Base-by-base conservation (phyloP, 495 filamentous ascomycete species). In the Bacidia rubella region DNA sequence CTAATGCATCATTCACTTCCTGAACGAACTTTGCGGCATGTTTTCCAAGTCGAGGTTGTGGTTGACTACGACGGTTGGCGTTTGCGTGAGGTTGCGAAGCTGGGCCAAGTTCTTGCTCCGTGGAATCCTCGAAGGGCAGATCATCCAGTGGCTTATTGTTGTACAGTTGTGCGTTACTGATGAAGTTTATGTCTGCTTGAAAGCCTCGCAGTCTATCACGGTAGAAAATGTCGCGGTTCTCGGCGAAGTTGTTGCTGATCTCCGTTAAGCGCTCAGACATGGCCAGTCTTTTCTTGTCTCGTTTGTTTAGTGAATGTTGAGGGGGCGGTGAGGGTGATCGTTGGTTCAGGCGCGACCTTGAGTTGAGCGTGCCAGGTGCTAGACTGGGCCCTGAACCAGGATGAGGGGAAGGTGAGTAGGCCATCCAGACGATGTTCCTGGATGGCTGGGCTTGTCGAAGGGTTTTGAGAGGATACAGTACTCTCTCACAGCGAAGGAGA, bases 141-240 rank as follows among this genome's bases (percentile, higher is more conserved):
- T 86, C 82, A 20, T 87, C 80, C 4, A 96, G 71, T 22, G 86
- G 80, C 20, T 76, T 74, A 46, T 83, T 74, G 12, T 74, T 69
- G 57, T 92, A 93, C 0, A 85, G 84, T 58, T 94, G 80, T 41
- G 90, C 83, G 57, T 81, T 79, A 59, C 85, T 79, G 61, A 97
- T 85, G 9, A 95, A 77, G 48, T 78, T 85, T 63, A 93, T 88
- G 62, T 97, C 93, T 52, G 83, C 81, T 65, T 96, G 90, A 2
- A 96, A 75, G 45, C 83, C 82, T 54, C 88, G 81, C 3, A 97
- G 75, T 64, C 96, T 87, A 59, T 90, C 83, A 49, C 88, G 83
- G 67, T 93, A 98, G 58, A 89, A 77, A 42, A 73, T 70, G 62
- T 95, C 87, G 48, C 85, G 80, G 62, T 94, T 86, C 51, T 83